These are phyloP conservation scores for Heliosperma pusillum DNA, from an alignment of 148 eudicot species.

Conservation along the genomic window DNA sequence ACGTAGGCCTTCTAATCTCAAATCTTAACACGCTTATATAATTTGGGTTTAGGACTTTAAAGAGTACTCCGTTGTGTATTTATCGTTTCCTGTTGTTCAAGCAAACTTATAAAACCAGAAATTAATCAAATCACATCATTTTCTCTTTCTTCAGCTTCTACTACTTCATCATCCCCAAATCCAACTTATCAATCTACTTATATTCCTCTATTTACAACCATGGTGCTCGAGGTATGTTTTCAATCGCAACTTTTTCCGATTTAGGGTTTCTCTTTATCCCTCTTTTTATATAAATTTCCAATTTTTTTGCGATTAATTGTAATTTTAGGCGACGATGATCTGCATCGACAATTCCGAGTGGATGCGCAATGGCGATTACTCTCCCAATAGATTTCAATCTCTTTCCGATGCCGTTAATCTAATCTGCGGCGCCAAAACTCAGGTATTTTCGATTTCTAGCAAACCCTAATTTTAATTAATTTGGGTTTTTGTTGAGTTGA, in stretches of 20 bases:
- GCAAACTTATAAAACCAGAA: not conserved
- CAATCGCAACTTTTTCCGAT: not conserved
- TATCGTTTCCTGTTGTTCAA: not conserved
- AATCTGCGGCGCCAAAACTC: slow-evolving; percentile 95
- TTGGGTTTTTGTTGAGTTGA: not conserved
- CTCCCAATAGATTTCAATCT: slow-evolving; percentile 79
- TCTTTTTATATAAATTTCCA: not conserved
- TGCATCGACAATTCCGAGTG: slow-evolving; percentile 95
- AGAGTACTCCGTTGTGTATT: too few species aligned
- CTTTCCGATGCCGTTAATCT: slow-evolving; percentile 93
- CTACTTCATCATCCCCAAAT: not conserved
- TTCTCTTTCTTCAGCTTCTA: not conserved
- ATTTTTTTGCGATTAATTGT: not conserved
- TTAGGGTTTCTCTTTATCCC: slow-evolving; percentile 28
- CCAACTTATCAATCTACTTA: not conserved
- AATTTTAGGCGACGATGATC: slow-evolving; percentile 87
- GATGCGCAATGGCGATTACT: slow-evolving; percentile 97
- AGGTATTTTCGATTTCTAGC: slow-evolving; percentile 37
- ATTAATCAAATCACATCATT: not conserved
- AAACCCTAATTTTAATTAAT: not conserved
- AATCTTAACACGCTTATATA: too few species aligned
- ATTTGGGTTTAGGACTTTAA: too few species aligned
- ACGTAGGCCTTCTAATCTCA: too few species aligned
- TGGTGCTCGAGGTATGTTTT: slow-evolving; percentile 72
- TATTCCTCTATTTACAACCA: slow-evolving; percentile 26